Evolutionary conservation across 1,139 yeast genomes (phyloP), one percentile per base, ranked within the genome.

Genomic region (Pichia norvegensis): DNA sequence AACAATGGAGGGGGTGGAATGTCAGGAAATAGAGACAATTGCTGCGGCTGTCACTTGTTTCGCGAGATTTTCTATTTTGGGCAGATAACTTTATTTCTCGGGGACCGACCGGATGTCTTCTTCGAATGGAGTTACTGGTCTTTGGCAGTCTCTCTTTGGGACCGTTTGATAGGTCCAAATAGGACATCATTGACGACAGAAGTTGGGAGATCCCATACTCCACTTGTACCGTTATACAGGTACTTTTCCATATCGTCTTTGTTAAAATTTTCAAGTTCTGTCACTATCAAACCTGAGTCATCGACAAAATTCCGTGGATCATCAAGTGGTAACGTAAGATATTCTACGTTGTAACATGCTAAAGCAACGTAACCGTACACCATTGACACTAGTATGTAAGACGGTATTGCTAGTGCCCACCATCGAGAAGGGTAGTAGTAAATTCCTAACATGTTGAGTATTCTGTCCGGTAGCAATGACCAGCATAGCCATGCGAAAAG

Each of bases 391-490:
- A 90, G 67, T 9, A 81, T 70, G 56, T 76, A 82, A 4, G 83
- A 69, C 1, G 95, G 95, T 1, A 85, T 62, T 0, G 88, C 85
- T 43, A 82, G 59, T 2, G 92, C 81, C 96, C 96, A 87, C 81
- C 92, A 86, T 54, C 87, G 70, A 31, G 87, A 83, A 0, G 95
- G 95, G 55, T 81, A 84, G 63, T 85, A 87, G 63, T 85, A 86
- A 14, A 87, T 75, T 1, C 81, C 78, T 20, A 83, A 51, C 47
- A 60, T 56, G 44, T 60, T 53, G 37, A 85, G 73, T 37, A 77
- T 57, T 11, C 59, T 50, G 25, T 76, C 75, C 0, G 95, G 95
- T 0, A 79, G 60, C 14, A 81, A 58, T 0, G 90, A 76, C 96
- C 96, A 87, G 5, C 74, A 54, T 3, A 80, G 55, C 73, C 85